Conservation (phyloP, 2,329 filamentous ascomycete species). For the Monosporascus sp. region DNA sequence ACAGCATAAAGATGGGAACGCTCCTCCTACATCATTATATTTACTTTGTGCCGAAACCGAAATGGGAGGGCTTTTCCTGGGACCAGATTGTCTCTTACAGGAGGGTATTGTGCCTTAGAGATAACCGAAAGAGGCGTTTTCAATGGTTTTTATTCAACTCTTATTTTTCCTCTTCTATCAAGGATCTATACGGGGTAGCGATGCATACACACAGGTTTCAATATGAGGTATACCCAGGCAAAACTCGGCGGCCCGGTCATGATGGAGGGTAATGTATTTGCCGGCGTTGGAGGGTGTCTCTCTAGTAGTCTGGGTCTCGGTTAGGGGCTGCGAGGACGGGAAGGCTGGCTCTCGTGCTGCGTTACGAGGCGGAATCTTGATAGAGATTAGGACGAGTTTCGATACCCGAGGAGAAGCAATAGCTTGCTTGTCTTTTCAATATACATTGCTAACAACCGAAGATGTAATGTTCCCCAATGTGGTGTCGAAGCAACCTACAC, state of each 20-base stretch:
- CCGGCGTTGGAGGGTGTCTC: background rate
- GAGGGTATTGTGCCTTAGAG: background rate
- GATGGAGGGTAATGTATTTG: background rate
- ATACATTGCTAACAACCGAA: background rate
- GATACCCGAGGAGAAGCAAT: background rate
- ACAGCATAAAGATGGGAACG: conserved; percentile 15
- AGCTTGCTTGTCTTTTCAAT: background rate
- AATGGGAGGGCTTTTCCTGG: background rate
- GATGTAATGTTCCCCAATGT: background rate
- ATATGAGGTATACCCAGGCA: background rate
- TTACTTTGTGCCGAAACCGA: background rate
- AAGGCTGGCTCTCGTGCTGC: background rate
- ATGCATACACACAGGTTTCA: background rate
- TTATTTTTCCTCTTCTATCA: background rate
- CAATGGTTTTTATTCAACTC: background rate
- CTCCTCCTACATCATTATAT: background rate
- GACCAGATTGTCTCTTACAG: background rate
- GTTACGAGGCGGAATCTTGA: background rate
- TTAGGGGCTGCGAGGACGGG: background rate
- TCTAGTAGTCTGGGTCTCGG: background rate
- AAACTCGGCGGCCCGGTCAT: background rate
- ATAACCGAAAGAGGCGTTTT: background rate
- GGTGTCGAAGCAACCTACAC: no score
- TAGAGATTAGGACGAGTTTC: background rate
- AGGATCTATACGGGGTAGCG: background rate